Base-by-base conservation (phyloP, 2,329 filamentous ascomycete species). In the Cytospora schulzeri region DNA sequence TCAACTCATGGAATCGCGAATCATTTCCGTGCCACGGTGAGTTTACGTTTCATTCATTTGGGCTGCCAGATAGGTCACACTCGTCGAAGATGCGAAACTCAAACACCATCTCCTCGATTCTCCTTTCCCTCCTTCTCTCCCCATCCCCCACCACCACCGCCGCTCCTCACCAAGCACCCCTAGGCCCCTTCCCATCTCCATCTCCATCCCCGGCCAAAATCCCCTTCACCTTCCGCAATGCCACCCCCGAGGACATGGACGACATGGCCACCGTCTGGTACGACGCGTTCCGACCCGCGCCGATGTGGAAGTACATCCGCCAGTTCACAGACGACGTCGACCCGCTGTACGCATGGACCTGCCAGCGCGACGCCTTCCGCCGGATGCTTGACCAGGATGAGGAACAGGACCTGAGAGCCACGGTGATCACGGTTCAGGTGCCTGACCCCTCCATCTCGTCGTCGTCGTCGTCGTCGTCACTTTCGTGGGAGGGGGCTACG, bases 191-290 rank as follows among this genome's bases (percentile, higher is more conserved):
- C n/a, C n/a, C n/a, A 24, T 15, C 12, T 14, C 33, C 33, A 35
- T 4, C 33, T 12, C 33, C 33, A 5, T 31, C 29, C 19, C 11
- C 50, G 6, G 24, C 29, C 45, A 5, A 45, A 3, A 19, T 55
- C 22, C 62, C 61, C 12, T 64, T 51, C 29, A 33, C 38, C 9
- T 52, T 64, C 19, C 65, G 65, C 31, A 57, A 64, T 41, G 65
- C 65, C 48, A 58, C 54, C 12, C 31, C 62, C 17, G 57, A 55
- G n/a, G 65, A 66, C 17, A 12, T 64, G n/a, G 65, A 66, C 38
- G 65, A 64, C 28, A 45, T 64, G 9, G 58, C 26, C n/a, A 59
- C 58, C 14, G 65, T 64, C 6, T 14, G 14, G 22, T 35, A 60
- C 17, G 62, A 64, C 3, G 65, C 65, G 8, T 66, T 66, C 54